Conservation (phyloP, 2,329 filamentous ascomycete genomes). For the Diaporthe sp. region DNA sequence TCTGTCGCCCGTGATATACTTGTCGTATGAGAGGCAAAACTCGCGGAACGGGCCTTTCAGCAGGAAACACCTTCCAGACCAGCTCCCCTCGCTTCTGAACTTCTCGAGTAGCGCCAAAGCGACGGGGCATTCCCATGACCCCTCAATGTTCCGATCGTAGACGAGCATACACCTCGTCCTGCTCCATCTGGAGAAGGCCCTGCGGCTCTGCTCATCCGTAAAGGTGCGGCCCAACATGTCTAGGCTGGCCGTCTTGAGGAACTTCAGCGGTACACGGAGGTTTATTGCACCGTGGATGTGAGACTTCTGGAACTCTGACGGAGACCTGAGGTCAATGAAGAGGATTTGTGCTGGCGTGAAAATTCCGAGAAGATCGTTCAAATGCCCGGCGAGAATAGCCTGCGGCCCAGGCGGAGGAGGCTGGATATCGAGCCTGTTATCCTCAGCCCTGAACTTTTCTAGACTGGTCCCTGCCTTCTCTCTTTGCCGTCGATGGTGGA, state of each 20-base stretch:
- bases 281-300: slow-evolving; percentile 68
- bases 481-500: slow-evolving; percentile 66
- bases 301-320: slow-evolving; percentile 62
- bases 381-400: slow-evolving; percentile 66
- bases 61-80: slow-evolving; percentile 66
- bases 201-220: slow-evolving; percentile 62
- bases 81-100: slow-evolving; percentile 59
- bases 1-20: slow-evolving; percentile 61
- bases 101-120: slow-evolving; percentile 62
- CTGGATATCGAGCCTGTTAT: slow-evolving; percentile 47
- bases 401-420: slow-evolving; percentile 52
- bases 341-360: slow-evolving; percentile 61
- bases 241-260: slow-evolving; percentile 62
- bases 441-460: slow-evolving; percentile 59
- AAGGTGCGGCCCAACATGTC: slow-evolving; percentile 67
- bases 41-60: slow-evolving; percentile 70
- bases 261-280: slow-evolving; percentile 63
- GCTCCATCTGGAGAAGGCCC: slow-evolving; percentile 62
- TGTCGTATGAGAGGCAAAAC: slow-evolving; percentile 67
- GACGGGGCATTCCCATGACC: slow-evolving; percentile 64
- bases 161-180: slow-evolving; percentile 65
- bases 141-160: slow-evolving; percentile 66
- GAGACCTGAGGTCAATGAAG: slow-evolving; percentile 65
- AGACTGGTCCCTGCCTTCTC: slow-evolving; percentile 62
- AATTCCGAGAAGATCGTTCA: slow-evolving; percentile 66